Base-by-base conservation (phyloP, 169 alveolate genomes). In the Eimeria sp. region DNA sequence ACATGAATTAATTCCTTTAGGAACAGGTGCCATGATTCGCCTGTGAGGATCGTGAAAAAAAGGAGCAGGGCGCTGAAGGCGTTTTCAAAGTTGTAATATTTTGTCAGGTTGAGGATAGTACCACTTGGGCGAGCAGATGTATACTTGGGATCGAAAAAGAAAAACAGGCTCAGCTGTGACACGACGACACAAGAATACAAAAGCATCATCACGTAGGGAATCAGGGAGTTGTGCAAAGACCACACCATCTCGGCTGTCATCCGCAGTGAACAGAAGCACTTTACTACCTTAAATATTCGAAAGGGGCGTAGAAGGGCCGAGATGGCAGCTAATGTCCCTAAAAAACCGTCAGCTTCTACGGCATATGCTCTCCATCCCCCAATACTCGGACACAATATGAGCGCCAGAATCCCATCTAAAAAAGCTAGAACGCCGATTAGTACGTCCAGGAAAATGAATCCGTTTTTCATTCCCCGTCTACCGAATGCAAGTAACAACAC, bases 101-200 rank as follows among this genome's bases (percentile, higher is more conserved):
- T 66, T 71, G 96, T 94, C 52, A 94, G 54, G 46, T 25, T 54
- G 20, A 85, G 82, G 33, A 77, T 9, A 43, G 30, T 33, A 8
- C 18, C 76, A 18, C 49, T 33, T 60, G 66, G 74, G 30, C 43
- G 93, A 14, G 6, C 37, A 23, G 89, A 54, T 37, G 3, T 30
- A 68, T 94, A 94, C n/a, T 83, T 71, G 56, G 96, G 89, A n/a
- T 94, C 96, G 82, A 54, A 71, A 49, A 94, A 94, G 33, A 82
- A 74, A 30, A 68, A 76, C 77, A 83, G 62, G 40, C 95, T 94
- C 27, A 94, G 68, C 62, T 76, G 83, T 23, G 95, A 71, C 76
- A 94, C 66, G 64, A 85, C 71, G 58, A 37, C 83, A 68, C 85
- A 87, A 8, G 66, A 87, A 83, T 68, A 94, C 56, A 94, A 18